Base-by-base conservation (phyloP, 306 rosid genomes). In the Nissolia schottii region DNA sequence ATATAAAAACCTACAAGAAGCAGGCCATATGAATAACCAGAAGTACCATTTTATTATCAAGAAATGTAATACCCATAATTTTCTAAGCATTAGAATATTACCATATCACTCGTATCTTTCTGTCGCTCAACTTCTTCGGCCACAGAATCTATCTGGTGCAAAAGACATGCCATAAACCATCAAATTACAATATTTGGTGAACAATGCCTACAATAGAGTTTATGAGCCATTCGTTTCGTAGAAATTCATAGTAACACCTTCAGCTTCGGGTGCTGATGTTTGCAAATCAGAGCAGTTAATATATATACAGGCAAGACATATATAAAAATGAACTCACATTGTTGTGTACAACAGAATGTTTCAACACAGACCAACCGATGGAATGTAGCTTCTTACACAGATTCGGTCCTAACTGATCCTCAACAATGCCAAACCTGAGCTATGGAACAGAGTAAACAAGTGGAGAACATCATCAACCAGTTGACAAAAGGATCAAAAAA, bases 341-440 rank as follows among this genome's bases (percentile, higher is more conserved):
- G 81, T 86, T 91, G 75, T 82, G 92, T 27, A 87, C 89, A 38
- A 85, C 86, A 72, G 88, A 76, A 85, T 82, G 77, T 71, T 86
- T 90, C 58, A 92, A 70, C 67, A 87, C 86, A 18, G 86, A 82
- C 96, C 97, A 94, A 71, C 98, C 98, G 80, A 87, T 64, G 1
- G 96, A 83, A 76, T 82, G 82, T 58, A 91, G 89, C 86, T 87
- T 94, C 79, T 71, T 77, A 75, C 92, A 83, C 82, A 94, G 74
- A 40, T 79, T 85, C 70, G 87, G 91, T 63, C 91, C 95, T 83
- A 94, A 74, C 70, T 82, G 87, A 85, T 94, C 98, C 86, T 87
- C 94, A 86, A 88, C 88, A 88, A 78, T 91, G 85, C 98, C 96
- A 37, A 80, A 86, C 92, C 97, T 94, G 96, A 91, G 94, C 98